Evolutionary conservation across 495 filamentous ascomycete species (phyloP).

Genomic region (Annulohypoxylon nitens): DNA sequence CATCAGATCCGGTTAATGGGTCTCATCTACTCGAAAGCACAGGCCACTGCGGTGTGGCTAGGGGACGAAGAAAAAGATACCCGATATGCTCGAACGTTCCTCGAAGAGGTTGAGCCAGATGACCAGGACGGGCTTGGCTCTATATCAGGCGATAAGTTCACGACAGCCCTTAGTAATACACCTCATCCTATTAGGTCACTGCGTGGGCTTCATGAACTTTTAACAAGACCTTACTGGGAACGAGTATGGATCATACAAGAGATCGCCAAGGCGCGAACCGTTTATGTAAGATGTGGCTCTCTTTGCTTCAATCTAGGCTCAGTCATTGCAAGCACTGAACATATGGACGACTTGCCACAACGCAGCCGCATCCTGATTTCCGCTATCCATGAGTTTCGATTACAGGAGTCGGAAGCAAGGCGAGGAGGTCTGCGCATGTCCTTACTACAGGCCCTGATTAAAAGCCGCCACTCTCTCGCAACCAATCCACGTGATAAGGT

Average conservation of each 20-base stretch:
- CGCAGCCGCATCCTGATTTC: conserved; percentile 19
- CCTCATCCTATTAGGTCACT: conserved; percentile 1
- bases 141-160: conserved; percentile 4
- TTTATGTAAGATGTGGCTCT: conserved; percentile 22
- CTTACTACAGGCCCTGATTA: conserved; percentile 19
- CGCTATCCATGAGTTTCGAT: conserved; percentile 17
- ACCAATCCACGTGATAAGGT: conserved; percentile 33
- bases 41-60: conserved; percentile 48
- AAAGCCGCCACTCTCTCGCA: conserved; percentile 23
- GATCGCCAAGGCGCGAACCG: conserved; percentile 9
- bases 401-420: conserved; percentile 9
- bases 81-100: neutral
- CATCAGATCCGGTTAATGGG: conserved; percentile 51
- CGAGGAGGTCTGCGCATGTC: conserved; percentile 24
- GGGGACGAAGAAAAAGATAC: conserved; percentile 39
- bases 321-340: conserved; percentile 10
- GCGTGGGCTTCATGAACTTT: conserved; percentile 14
- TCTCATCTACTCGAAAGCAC: conserved; percentile 46
- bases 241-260: conserved; percentile 38
- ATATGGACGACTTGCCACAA: conserved; percentile 9
- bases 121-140: neutral
- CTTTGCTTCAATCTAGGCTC: conserved; percentile 2
- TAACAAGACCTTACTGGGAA: conserved; percentile 28
- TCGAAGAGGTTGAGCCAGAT: neutral
- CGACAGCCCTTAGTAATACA: conserved; percentile 5